Conservation (phyloP, 2,329 filamentous ascomycete species). For the Rhytidhysteron rufulum region DNA sequence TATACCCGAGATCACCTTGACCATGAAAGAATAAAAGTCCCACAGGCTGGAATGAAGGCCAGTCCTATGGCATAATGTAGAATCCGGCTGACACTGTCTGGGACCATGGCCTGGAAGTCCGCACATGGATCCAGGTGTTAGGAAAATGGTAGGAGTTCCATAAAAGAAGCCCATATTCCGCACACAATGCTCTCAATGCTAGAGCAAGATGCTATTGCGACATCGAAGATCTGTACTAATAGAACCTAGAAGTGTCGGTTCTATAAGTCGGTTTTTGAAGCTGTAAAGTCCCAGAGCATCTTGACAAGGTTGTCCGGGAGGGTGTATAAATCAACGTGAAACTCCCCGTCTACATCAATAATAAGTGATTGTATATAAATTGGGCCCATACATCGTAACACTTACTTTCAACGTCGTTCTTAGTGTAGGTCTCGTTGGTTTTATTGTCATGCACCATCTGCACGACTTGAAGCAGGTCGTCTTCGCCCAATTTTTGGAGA, state of each 20-base stretch:
- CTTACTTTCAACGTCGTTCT: slow-evolving; percentile 94
- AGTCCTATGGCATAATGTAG: no score
- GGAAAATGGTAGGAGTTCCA: no score
- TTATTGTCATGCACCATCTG: slow-evolving; percentile 99
- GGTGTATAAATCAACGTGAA: slow-evolving; percentile 98
- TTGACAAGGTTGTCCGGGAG: slow-evolving; percentile 84
- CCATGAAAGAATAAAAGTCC: not conserved
- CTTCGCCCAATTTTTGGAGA: slow-evolving; percentile 82
- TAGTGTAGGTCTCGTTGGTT: slow-evolving; percentile 87
- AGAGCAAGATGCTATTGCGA: no score
- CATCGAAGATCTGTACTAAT: no score
- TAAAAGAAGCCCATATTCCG: no score
- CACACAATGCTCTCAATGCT: no score
- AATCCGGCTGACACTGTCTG: no score
- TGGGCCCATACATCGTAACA: not conserved
- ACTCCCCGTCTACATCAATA: slow-evolving; percentile 72
- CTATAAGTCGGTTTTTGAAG: slow-evolving; percentile 31
- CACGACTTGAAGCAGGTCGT: slow-evolving; percentile 90
- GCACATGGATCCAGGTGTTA: no score
- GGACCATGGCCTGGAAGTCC: no score
- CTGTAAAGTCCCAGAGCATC: slow-evolving; percentile 88
- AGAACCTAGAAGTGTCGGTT: no score
- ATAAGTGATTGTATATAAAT: not conserved
- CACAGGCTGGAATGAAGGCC: no score
- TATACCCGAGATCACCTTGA: not conserved